Evolutionary conservation across 1,284 basidiomycete genomes (phyloP).

Genomic region (Papiliotrema flavescens): DNA sequence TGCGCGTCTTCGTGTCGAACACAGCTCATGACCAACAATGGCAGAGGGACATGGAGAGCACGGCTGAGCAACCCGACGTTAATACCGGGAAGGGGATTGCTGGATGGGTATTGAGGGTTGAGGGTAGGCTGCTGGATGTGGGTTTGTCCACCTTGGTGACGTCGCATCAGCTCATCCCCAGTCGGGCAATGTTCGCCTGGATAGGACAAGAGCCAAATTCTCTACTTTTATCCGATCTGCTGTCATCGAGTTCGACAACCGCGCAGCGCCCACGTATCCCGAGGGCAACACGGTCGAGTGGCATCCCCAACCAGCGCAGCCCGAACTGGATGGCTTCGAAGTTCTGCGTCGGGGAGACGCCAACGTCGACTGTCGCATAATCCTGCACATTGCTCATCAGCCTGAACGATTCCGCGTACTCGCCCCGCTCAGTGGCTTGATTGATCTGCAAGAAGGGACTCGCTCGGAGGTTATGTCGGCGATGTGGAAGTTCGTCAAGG

Average conservation of each 20-base stretch:
- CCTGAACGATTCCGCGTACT: constrained; percentile 82
- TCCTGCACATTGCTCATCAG: constrained; percentile 77
- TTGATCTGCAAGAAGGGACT: constrained; percentile 83
- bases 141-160: constrained; percentile 22
- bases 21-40: constrained; percentile 80
- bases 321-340: constrained; percentile 81
- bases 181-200: constrained; percentile 61
- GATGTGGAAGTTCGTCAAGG: constrained; percentile 90
- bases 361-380: constrained; percentile 70
- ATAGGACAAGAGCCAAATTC: constrained; percentile 73
- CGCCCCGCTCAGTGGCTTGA: constrained; percentile 69
- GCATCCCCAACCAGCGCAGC: constrained; percentile 60
- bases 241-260: constrained; percentile 75
- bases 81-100: constrained; percentile 73
- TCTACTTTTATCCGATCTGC: constrained; percentile 80
- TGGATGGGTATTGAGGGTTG: constrained; percentile 84
- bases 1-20: constrained; percentile 86
- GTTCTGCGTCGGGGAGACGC: constrained; percentile 76
- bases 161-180: constrained; percentile 4
- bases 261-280: constrained; percentile 75
- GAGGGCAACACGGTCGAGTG: constrained; percentile 56
- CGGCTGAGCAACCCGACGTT: constrained; percentile 48
- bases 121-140: constrained; percentile 72
- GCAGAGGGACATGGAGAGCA: constrained; percentile 55
- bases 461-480: constrained; percentile 75